Evolutionary conservation across 257 asterid genomes (phyloP).

Genomic region (Nicotiana tabacum): DNA sequence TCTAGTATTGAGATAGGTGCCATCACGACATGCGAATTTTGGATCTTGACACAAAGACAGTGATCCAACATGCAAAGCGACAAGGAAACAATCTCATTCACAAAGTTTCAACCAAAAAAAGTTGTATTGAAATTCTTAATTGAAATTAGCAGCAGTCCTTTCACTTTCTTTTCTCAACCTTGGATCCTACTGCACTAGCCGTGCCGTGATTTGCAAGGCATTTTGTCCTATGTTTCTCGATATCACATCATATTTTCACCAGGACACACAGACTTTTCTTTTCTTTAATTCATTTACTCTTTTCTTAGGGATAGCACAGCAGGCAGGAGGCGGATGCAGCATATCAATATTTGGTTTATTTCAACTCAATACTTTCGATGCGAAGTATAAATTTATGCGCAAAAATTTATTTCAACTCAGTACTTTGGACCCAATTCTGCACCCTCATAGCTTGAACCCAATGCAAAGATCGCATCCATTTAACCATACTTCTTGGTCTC

Average conservation of each 20-base stretch:
- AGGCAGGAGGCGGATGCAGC: too few relatives aligned
- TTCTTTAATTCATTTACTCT: not conserved
- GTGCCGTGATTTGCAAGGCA: not conserved
- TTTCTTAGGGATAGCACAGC: too few relatives aligned
- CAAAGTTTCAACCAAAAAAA: not conserved
- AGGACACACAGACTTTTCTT: not conserved
- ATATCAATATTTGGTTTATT: too few relatives aligned
- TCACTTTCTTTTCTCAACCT: not conserved
- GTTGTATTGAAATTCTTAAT: not conserved
- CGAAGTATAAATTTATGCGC: too few relatives aligned
- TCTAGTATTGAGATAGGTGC: too few relatives aligned
- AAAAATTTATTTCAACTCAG: too few relatives aligned
- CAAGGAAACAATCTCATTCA: not conserved
- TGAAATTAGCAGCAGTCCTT: not conserved
- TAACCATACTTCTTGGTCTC: too few relatives aligned
- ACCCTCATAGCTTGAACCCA: too few relatives aligned
- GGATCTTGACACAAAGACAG: not conserved
- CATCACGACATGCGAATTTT: too few relatives aligned
- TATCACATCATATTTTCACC: not conserved
- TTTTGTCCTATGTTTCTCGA: not conserved
- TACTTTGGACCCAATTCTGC: too few relatives aligned
- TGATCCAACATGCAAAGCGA: not conserved
- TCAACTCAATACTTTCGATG: too few relatives aligned
- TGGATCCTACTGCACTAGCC: not conserved
- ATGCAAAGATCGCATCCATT: too few relatives aligned